These are phyloP conservation scores for Dichotomocladium elegans DNA, from an alignment of 371 early-diverging fungal genomes.

Conservation along the genomic window DNA sequence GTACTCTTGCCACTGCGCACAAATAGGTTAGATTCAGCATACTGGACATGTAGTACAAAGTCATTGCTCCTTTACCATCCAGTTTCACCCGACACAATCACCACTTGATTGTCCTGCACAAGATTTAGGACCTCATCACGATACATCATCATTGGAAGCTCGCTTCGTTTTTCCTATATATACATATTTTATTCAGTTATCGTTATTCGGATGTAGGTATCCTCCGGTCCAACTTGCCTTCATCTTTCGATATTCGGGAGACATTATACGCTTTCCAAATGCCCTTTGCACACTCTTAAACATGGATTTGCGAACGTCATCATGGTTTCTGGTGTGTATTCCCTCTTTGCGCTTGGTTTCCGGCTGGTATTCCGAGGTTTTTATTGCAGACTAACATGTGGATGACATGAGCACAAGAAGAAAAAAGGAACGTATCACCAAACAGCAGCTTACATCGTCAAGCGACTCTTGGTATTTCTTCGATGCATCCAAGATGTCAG, in stretches of 20 bases:
- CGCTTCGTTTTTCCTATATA: constrained; percentile 48
- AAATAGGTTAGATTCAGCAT: too few species aligned
- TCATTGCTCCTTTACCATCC: constrained; percentile 58
- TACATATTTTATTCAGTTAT: too few species aligned
- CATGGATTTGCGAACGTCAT: neutral
- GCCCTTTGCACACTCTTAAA: constrained; percentile 10
- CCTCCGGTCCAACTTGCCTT: constrained; percentile 20
- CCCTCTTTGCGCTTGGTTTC: too few species aligned
- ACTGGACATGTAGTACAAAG: neutral
- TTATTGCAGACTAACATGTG: too few species aligned
- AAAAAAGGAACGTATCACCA: neutral
- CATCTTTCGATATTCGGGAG: constrained; percentile 32
- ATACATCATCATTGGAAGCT: constrained; percentile 61
- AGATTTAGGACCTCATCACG: constrained; percentile 50
- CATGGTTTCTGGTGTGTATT: too few species aligned
- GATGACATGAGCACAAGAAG: neutral
- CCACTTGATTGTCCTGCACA: constrained; percentile 57
- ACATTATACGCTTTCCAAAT: constrained; percentile 24
- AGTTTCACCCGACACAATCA: constrained; percentile 88
- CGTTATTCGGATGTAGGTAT: too few species aligned
- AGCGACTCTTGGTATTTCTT: neutral
- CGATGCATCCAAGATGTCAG: constrained; percentile 18
- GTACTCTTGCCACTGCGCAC: constrained; percentile 86
- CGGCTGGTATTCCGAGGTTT: too few species aligned
- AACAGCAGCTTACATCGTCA: constrained; percentile 3